Evolutionary conservation across 345 rosid species (phyloP), one percentile per base, ranked within the genome.

Genomic region (Geranium brycei): DNA sequence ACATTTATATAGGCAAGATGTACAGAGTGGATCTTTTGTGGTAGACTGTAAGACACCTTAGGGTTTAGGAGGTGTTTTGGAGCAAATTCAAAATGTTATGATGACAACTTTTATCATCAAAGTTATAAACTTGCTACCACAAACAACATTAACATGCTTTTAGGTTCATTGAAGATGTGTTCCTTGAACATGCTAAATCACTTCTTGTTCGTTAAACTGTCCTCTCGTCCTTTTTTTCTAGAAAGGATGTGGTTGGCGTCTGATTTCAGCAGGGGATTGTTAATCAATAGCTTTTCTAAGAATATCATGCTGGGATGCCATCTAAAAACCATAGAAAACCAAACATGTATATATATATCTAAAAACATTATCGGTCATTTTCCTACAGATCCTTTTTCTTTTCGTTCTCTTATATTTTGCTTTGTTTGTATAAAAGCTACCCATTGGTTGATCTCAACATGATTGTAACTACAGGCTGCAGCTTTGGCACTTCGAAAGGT

Each of bases 401-500:
- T 35, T 4, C 5, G 0, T 47, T 47, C 15, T 47, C 3, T 47
- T 47, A 47, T 47, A 47, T 47, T 8, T 47, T 47, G 53, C 13
- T 47, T 8, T 0, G 53, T 10, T 47, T 3, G 12, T 47, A 0
- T 2, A 13, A 47, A 47, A 47, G 15, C 15, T 47, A 6, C 53
- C 5, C 53, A 47, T 47, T 8, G n/a, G 17, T 62, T 59, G 15
- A 64, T 58, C 70, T 38, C 19, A 51, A 60, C 56, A 51, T 66
- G 66, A 69, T 30, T 61, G 19, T 57, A 30, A 40, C 31, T 70
- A 57, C 80, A 90, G 97, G 97, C 97, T 81, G 97, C 96, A 73
- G 99, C 99, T 56, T 74, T 91, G 84, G 96, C 99, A 68, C 87
- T 95, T 8, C 79, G 80, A 28, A 91, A 85, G 81, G 88, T 88